Base-by-base conservation (phyloP, 1,284 basidiomycete genomes). In the Irpex lacteus region DNA sequence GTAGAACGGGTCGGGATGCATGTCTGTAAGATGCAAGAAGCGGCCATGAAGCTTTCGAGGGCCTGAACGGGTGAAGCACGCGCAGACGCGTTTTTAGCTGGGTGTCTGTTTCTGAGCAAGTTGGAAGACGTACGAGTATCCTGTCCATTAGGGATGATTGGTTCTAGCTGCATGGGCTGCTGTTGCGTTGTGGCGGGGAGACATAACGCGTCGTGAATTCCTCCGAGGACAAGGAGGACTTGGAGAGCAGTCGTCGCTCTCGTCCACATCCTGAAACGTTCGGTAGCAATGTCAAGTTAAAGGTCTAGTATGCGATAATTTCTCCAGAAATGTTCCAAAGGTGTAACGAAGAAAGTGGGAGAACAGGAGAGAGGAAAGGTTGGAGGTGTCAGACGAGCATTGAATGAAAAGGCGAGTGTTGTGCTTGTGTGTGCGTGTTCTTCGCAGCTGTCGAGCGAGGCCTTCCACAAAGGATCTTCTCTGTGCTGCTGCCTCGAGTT, bases 11-110 rank as follows among this genome's bases (percentile, higher is more conserved):
- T 94, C 92, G 32, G 91, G 90, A 72, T 95, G 92, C 67, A 94
- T 85, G 75, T 95, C 92, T 50, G 91, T 93, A 68, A 94, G 86
- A 70, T 87, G 85, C 19, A 94, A 75, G 75, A 94, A 94, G 49
- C 90, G 84, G 2, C 91, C 92, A 65, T 85, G 85, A 37, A 91
- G 80, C 71, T 83, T 83, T 61, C 78, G 82, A 52, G 67, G 69
- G 61, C 47, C 66, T 71, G 63, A 66, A 61, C 18, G 13, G 44
- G 32, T 6, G 32, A 34, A 34, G 6, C 32, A 34, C 32, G 32
- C 32, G 32, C 32, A 34, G 32, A 34, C 32, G 32, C 32, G 32
- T 34, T 6, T 34, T 34, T 6, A 34, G 32, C 5, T 34, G 5
- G 32, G 32, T 34, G 32, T 34, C 32, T 34, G 5, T 34, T 34